Conservation (phyloP, 1,284 basidiomycete species). For the Leccinum insolens region DNA sequence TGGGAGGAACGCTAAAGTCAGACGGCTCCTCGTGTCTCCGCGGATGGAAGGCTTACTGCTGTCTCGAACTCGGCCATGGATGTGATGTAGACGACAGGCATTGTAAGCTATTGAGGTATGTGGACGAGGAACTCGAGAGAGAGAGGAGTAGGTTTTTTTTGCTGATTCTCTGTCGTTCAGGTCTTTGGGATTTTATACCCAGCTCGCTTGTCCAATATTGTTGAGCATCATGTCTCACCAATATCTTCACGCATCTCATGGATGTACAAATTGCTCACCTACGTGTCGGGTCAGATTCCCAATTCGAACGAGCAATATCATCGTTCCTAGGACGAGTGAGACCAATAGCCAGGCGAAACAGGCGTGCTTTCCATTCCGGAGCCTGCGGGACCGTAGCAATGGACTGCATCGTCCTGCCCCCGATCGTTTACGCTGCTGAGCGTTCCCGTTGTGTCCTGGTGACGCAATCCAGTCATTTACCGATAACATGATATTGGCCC, state of each 20-base stretch:
- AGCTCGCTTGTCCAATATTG: constrained; percentile 23
- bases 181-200: constrained; percentile 29
- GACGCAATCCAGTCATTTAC: constrained; percentile 31
- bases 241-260: constrained; percentile 16
- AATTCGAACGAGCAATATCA: constrained; percentile 24
- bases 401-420: constrained; percentile 19
- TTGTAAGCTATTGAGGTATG: constrained; percentile 19
- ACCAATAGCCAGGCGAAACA: constrained; percentile 31
- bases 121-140: constrained; percentile 16
- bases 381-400: constrained; percentile 30
- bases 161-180: constrained; percentile 18
- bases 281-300: constrained; percentile 24
- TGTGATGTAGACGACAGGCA: constrained; percentile 30
- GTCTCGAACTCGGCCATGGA: constrained; percentile 30
- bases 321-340: constrained; percentile 18
- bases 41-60: constrained; percentile 18
- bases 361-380: constrained; percentile 36
- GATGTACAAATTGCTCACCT: constrained; percentile 24
- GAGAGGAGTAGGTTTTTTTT: constrained; percentile 17
- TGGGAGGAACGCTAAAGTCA: constrained; percentile 32
- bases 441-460: constrained; percentile 19
- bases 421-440: constrained; percentile 22
- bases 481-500: constrained; percentile 11
- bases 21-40: constrained; percentile 1
- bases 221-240: constrained; percentile 24